A percentile compares a stretch with the other conserved stretches of the same genome.
These are phyloP conservation scores for Arxiozyma bovina DNA, from an alignment of 1,139 yeast genomes.

Conservation along the genomic window DNA sequence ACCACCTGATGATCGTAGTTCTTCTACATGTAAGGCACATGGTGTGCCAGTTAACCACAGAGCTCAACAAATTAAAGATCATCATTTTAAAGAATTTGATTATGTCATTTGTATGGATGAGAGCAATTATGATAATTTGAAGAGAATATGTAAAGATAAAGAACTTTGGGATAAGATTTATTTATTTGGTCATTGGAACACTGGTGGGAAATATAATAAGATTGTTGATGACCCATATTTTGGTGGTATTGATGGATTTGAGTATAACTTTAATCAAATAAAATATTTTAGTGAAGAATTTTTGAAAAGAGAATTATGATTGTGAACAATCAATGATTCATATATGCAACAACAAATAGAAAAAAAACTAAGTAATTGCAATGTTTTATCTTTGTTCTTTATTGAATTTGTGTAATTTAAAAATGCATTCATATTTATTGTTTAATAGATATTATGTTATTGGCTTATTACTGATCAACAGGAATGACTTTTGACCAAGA, in stretches of 20 bases:
- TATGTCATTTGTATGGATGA: constrained; percentile 83
- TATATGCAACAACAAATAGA: not conserved
- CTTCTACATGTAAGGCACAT: constrained; percentile 57
- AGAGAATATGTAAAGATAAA: constrained; percentile 47
- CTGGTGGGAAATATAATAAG: constrained; percentile 40
- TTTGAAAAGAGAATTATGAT: constrained; percentile 38
- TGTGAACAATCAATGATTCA: not conserved
- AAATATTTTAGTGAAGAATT: constrained; percentile 64
- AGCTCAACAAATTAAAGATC: constrained; percentile 59
- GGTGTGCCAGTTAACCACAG: constrained; percentile 67
- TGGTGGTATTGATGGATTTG: constrained; percentile 79
- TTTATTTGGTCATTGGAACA: constrained; percentile 71
- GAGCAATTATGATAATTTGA: constrained; percentile 51
- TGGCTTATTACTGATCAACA: not conserved
- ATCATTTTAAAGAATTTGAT: constrained; percentile 64
- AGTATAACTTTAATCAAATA: constrained; percentile 65
- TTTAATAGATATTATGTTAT: not conserved
- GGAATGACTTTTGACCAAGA: too few relatives aligned
- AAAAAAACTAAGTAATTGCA: too few relatives aligned
- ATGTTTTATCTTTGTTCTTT: not conserved
- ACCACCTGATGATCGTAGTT: constrained; percentile 67
- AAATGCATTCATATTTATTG: too few relatives aligned
- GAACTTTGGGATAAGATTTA: constrained; percentile 36
- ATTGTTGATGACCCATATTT: constrained; percentile 88
- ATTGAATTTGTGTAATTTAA: not conserved